A percentile compares a stretch with the other conserved stretches of the same genome.
Conservation (phyloP, 2,329 filamentous ascomycete species). For the Hypoxylon sp. region DNA sequence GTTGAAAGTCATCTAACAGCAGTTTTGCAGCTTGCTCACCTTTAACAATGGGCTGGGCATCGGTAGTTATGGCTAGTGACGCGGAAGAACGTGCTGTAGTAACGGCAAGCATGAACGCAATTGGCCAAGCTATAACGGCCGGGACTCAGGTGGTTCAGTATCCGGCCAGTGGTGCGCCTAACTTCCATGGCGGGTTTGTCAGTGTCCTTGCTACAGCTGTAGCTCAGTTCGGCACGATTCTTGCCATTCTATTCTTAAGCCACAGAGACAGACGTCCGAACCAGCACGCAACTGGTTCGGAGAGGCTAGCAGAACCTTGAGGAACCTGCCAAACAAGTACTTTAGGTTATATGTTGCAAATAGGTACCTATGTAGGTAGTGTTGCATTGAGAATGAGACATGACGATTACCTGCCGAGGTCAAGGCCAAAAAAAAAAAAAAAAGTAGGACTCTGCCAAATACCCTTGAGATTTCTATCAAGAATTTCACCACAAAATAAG, state of each 20-base stretch:
- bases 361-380: too few relatives aligned
- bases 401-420: too few relatives aligned
- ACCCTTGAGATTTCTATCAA: too few relatives aligned
- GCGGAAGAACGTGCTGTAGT: slow-evolving; percentile 57
- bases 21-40: slow-evolving; percentile 28
- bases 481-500: too few relatives aligned
- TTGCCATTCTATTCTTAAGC: slow-evolving; percentile 42
- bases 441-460: too few relatives aligned
- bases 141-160: slow-evolving; percentile 56
- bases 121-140: slow-evolving; percentile 56
- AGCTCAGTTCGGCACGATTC: slow-evolving; percentile 49
- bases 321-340: too few relatives aligned
- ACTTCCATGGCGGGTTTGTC: slow-evolving; percentile 49
- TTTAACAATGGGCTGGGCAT: slow-evolving; percentile 57
- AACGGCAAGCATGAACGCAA: slow-evolving; percentile 58
- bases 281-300: not conserved
- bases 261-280: slow-evolving; percentile 25
- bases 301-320: slow-evolving; percentile 1
- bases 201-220: slow-evolving; percentile 51
- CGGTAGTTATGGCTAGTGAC: slow-evolving; percentile 53
- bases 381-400: too few relatives aligned
- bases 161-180: slow-evolving; percentile 52
- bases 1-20: not conserved
- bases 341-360: too few relatives aligned
- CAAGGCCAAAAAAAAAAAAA: too few relatives aligned